Evolutionary conservation across 495 filamentous ascomycete genomes (phyloP), one percentile per base, ranked within the genome.

Genomic region (Neurospora tetrasperma): DNA sequence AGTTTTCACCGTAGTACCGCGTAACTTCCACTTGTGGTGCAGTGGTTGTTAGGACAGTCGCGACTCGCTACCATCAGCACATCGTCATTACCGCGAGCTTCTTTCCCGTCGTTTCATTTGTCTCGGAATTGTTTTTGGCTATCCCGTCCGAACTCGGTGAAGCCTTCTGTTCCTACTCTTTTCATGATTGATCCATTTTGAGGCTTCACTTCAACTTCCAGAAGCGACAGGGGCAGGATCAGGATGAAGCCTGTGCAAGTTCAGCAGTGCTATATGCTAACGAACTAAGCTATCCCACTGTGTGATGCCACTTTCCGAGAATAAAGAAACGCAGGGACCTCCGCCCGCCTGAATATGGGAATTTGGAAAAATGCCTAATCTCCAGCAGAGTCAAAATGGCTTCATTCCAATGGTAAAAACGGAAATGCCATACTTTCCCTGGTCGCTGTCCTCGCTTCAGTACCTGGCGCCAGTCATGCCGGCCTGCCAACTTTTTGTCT

Each of bases 401-500:
- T 62, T 72, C 71, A 70, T 46, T 70, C 41, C 66, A 71, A 75
- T 71, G 73, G 71, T 70, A 69, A 75, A 73, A 46, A 59, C 42
- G 69, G 43, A 75, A 59, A 75, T 74, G 69, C 71, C 68, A 75
- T 54, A n/a, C 62, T 73, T 73, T 46, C 31, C 31, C 12, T n/a
- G 43, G 71, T 40, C 6, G 9, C 31, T 74, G 46, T 66, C 59
- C 35, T 38, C 35, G 35, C 35, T 38, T 38, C n/a, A n/a, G n/a
- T n/a, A n/a, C 4, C 35, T 38, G 35, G 35, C 35, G 35, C 35
- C 35, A 38, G 35, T 38, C 59, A 66, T 74, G 73, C 71, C 73
- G 42, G 27, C 42, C 42, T 77, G 74, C 75, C 75, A 77, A 77
- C 74, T 75, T 75, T 75, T 73, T 11, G 69, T 48, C 31, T 41